Base-by-base conservation (phyloP, 768 basidiomycete genomes). In the Kwoniella mangroviensis region DNA sequence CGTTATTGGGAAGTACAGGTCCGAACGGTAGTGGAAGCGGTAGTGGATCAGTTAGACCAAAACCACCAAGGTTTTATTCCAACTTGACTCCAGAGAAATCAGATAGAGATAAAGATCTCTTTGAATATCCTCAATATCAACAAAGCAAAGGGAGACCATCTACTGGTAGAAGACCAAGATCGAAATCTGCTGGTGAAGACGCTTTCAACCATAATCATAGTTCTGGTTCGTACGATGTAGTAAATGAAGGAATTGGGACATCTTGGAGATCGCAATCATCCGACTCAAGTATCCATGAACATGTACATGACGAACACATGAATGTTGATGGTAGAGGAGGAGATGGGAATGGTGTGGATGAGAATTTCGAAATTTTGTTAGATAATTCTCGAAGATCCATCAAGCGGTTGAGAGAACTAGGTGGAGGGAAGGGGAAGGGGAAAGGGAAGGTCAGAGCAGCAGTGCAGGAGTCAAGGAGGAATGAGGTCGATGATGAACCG, bases 61-160 rank as follows among this genome's bases (percentile, higher is more conserved):
- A 63, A 59, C 58, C 67, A 11, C 42, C 63, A 15, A 49, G 75
- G 9, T 70, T 70, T 28, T 63, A 69, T 17, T 77, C 78, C 15
- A 74, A 63, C 43, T 61, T 79, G 9, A 80, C 79, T 0, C 79
- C 79, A 5, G 75, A 77, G 19, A 68, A 59, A 21, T 15, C 3
- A 13, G 64, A 64, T 19, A 6, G 42, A 17, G 67, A 67, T 6
- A 28, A 28, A 34, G 65, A 51, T 51, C 43, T 26, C 22, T 21
- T 60, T n/a, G 43, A 42, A 15, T 64, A 65, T 19, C 34, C 34
- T 34, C 34, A 58, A 41, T 59, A 51, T 34, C 19, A 40, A 52
- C 17, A n/a, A 34, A 34, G 34, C 28, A 45, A 60, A 19, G 67
- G 43, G 3, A 68, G 55, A 22, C 69, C 63, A 15, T 70, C 63